Conservation (phyloP, 352 stramenopile species). For the Globisporangium lucens region DNA sequence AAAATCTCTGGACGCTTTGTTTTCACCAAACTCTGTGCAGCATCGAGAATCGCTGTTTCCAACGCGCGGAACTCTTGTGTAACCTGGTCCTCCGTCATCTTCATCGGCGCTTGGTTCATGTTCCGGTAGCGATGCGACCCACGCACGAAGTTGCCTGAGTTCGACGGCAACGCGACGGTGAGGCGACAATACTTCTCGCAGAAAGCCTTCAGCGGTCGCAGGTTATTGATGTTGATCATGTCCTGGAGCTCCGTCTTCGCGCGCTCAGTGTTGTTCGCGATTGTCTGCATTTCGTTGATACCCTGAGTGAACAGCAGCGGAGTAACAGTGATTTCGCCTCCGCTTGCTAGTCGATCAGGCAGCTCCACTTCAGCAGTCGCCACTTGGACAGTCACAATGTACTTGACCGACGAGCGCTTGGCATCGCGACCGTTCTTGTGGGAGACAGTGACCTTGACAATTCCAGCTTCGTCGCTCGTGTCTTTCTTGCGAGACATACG, state of each 20-base stretch:
- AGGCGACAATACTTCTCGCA: constrained; percentile 80
- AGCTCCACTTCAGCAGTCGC: constrained; percentile 72
- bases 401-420: constrained; percentile 71
- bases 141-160: constrained; percentile 19
- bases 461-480: constrained; percentile 59
- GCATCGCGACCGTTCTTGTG: constrained; percentile 48
- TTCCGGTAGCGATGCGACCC: constrained; percentile 51
- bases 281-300: constrained; percentile 95
- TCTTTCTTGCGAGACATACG: constrained; percentile 81
- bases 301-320: constrained; percentile 87
- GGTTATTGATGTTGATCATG: constrained; percentile 88
- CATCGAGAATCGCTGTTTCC: constrained; percentile 66
- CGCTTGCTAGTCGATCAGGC: constrained; percentile 57
- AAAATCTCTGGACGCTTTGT: constrained; percentile 85
- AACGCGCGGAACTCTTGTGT: constrained; percentile 62
- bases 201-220: constrained; percentile 78
- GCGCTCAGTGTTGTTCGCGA: constrained; percentile 90
- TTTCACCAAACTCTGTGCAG: constrained; percentile 81
- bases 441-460: constrained; percentile 77
- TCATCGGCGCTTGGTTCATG: constrained; percentile 46
- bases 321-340: constrained; percentile 81
- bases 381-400: constrained; percentile 83
- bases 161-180: constrained; percentile 48
- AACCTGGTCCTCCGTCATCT: constrained; percentile 73
- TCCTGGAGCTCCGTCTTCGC: constrained; percentile 88